These are phyloP conservation scores for Herpetospermum pedunculosum DNA, from an alignment of 306 rosid species.

Conservation along the genomic window DNA sequence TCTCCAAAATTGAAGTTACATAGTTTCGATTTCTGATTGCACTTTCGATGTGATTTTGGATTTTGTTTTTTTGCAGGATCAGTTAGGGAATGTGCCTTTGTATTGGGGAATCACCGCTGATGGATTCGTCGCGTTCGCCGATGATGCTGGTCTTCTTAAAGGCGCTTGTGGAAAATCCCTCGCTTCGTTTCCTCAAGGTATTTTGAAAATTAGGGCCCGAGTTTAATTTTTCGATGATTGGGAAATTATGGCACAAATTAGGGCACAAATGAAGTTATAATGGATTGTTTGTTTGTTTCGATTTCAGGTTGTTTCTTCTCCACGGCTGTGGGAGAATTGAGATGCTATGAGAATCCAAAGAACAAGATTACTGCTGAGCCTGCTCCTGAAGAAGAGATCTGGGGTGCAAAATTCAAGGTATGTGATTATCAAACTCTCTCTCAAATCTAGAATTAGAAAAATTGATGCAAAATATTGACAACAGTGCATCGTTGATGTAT, in stretches of 20 bases:
- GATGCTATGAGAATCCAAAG: slow-evolving; percentile 83
- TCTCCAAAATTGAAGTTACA: background rate
- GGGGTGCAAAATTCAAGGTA: slow-evolving; percentile 66
- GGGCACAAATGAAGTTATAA: background rate
- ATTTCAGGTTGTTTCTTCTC: slow-evolving; percentile 62
- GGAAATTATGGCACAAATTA: background rate
- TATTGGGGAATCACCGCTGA: slow-evolving; percentile 98
- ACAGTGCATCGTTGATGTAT: too few species aligned
- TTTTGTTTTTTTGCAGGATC: slow-evolving; percentile 39
- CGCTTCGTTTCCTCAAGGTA: slow-evolving; percentile 85
- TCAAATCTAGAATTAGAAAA: background rate
- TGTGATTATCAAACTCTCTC: background rate
- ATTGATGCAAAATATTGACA: background rate
- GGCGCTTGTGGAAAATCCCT: slow-evolving; percentile 98
- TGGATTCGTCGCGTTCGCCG: slow-evolving; percentile 80
- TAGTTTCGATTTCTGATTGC: background rate
- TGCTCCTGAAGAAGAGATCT: slow-evolving; percentile 80
- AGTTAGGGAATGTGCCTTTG: slow-evolving; percentile 61
- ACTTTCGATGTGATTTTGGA: background rate
- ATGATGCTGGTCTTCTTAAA: slow-evolving; percentile 70
- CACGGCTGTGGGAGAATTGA: slow-evolving; percentile 66
- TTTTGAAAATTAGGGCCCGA: background rate
- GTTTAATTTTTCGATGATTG: background rate
- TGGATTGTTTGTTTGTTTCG: background rate
- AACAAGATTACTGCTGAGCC: slow-evolving; percentile 76